Evolutionary conservation across 1,284 basidiomycete genomes (phyloP).

Genomic region (Filobasidium uniguttulatum): DNA sequence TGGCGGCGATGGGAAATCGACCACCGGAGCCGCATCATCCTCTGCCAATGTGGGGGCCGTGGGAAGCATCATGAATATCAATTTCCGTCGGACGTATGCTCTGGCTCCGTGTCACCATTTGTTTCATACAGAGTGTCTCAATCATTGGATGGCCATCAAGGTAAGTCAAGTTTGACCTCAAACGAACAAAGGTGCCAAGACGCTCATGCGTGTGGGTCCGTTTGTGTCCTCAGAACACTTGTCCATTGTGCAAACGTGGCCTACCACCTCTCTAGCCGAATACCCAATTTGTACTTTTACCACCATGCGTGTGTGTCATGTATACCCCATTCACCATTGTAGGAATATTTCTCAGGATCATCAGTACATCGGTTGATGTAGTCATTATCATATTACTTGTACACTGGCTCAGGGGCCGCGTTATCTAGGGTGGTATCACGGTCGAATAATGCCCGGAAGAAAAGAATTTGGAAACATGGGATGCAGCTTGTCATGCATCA

Average conservation of each 20-base stretch:
- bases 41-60: constrained; percentile 40
- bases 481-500: no score
- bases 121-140: constrained; percentile 75
- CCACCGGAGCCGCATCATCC: constrained; percentile 39
- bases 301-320: not conserved
- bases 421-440: no score
- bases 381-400: no score
- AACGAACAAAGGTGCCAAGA: no score
- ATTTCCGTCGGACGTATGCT: constrained; percentile 55
- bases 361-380: no score
- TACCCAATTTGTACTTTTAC: not conserved
- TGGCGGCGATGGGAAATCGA: no score
- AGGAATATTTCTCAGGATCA: no score
- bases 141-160: constrained; percentile 77
- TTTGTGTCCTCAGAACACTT: constrained; percentile 52
- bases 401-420: no score
- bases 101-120: constrained; percentile 78
- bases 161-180: constrained; percentile 43
- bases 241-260: constrained; percentile 69
- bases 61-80: constrained; percentile 21
- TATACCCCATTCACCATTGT: not conserved
- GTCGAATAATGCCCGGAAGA: no score
- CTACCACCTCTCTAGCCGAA: constrained; percentile 53
- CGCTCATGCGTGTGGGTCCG: not conserved
- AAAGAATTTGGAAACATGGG: no score